Evolutionary conservation across 495 filamentous ascomycete species (phyloP).

Genomic region (Penicillium robsamsonii): DNA sequence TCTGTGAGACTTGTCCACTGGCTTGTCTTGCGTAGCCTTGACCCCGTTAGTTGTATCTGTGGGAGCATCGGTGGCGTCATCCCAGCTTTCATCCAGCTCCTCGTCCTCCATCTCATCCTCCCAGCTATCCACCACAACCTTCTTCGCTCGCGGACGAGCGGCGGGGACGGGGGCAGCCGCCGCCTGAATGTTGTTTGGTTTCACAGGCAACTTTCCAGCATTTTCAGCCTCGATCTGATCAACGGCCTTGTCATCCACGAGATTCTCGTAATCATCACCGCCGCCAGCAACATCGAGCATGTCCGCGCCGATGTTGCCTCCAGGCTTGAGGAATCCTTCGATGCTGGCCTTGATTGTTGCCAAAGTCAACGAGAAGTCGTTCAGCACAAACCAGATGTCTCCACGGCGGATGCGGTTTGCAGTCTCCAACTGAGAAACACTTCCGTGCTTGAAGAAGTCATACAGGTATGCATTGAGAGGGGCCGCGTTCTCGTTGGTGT

Average conservation of each 20-base stretch:
- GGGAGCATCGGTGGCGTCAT: not conserved
- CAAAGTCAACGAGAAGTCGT: constrained; percentile 69
- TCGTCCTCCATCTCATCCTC: constrained; percentile 2
- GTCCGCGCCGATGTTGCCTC: constrained; percentile 13
- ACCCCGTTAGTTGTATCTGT: not conserved
- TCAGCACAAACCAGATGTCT: constrained; percentile 66
- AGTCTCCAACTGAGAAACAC: constrained; percentile 49
- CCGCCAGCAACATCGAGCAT: constrained; percentile 19
- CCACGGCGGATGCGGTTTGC: constrained; percentile 60
- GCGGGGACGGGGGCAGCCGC: not conserved
- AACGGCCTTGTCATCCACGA: constrained; percentile 8
- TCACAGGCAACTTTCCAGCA: not conserved
- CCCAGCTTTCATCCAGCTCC: not conserved
- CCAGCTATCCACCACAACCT: constrained; percentile 1
- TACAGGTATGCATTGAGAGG: constrained; percentile 64
- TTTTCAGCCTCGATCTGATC: constrained; percentile 1
- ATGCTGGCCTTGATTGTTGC: constrained; percentile 62
- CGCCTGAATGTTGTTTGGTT: not conserved
- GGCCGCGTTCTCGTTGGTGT: constrained; percentile 52
- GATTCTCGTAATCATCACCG: constrained; percentile 17
- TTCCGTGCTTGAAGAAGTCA: constrained; percentile 62
- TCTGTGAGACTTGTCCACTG: not conserved
- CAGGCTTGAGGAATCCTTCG: constrained; percentile 31
- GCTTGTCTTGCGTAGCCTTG: not conserved
- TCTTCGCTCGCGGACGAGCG: not conserved